phyloP scores from a whole-genome alignment of 805 yeast species.

The Candida rishiriensis region DNA sequence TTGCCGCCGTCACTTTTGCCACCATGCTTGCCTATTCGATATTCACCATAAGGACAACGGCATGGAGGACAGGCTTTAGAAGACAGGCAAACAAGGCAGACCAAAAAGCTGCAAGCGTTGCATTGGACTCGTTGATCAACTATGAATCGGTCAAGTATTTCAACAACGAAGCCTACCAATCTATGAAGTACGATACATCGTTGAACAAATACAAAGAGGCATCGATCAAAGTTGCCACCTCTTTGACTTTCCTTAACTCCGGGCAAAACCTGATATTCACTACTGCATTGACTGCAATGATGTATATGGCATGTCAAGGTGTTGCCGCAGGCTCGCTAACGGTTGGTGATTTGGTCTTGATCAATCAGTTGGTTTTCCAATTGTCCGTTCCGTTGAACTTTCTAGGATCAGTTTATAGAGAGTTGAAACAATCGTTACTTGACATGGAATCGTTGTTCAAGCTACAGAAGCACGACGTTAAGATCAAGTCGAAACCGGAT shows the following conservation, averaged over 20 bases:
- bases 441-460: constrained; percentile 96
- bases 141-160: constrained; percentile 93
- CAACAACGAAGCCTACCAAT: constrained; percentile 82
- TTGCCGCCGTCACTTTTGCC: constrained; percentile 81
- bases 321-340: constrained; percentile 78
- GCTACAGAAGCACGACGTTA: constrained; percentile 69
- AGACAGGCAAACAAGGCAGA: constrained; percentile 89
- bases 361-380: constrained; percentile 95
- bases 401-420: constrained; percentile 92
- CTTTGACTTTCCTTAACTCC: constrained; percentile 70
- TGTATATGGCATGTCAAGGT: constrained; percentile 97
- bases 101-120: constrained; percentile 91
- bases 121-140: constrained; percentile 88
- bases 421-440: constrained; percentile 82
- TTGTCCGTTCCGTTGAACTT: constrained; percentile 92
- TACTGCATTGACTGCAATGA: constrained; percentile 88
- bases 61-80: constrained; percentile 94
- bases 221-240: constrained; percentile 77
- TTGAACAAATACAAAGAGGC: constrained; percentile 69
- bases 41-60: constrained; percentile 87
- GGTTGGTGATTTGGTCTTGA: constrained; percentile 92
- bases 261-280: constrained; percentile 83
- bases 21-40: constrained; percentile 88
- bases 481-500: constrained; percentile 54
- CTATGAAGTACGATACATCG: constrained; percentile 72